phyloP scores from a whole-genome alignment of 2,329 filamentous ascomycete genomes.

The Microdochium paspali region DNA sequence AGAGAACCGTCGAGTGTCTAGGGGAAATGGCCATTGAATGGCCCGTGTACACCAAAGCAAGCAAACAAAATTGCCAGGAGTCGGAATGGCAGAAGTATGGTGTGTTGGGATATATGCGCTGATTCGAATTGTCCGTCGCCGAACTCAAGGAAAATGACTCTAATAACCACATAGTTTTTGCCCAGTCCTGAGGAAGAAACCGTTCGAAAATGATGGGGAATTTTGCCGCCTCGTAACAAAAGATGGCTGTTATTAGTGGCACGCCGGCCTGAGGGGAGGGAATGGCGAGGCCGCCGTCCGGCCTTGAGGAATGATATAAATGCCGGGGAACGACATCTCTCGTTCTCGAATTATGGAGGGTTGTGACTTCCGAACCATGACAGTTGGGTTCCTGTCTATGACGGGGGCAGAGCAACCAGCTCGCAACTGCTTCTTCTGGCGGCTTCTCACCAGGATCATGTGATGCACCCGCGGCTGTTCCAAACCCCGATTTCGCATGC shows the following conservation, averaged over 20 bases:
- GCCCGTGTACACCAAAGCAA: conserved; percentile 2
- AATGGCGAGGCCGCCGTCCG: background rate
- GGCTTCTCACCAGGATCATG: too few relatives aligned
- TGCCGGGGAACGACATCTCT: too few relatives aligned
- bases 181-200: background rate
- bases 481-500: too few relatives aligned
- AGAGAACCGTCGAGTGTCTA: too few relatives aligned
- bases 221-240: background rate
- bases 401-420: too few relatives aligned
- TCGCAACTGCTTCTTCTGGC: too few relatives aligned
- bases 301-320: too few relatives aligned
- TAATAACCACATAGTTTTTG: background rate
- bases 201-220: background rate
- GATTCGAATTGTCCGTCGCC: conserved; percentile 15
- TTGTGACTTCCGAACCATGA: too few relatives aligned
- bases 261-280: background rate
- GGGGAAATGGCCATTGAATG: too few relatives aligned
- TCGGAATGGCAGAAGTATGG: conserved; percentile 6
- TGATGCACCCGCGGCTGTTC: too few relatives aligned
- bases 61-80: conserved; percentile 3
- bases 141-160: conserved; percentile 12
- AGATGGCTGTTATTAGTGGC: background rate
- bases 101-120: conserved; percentile 12
- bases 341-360: too few relatives aligned
- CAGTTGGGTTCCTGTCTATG: too few relatives aligned